Base-by-base conservation (phyloP, 1,284 basidiomycete species). In the Cryptococcus deneoformans region DNA sequence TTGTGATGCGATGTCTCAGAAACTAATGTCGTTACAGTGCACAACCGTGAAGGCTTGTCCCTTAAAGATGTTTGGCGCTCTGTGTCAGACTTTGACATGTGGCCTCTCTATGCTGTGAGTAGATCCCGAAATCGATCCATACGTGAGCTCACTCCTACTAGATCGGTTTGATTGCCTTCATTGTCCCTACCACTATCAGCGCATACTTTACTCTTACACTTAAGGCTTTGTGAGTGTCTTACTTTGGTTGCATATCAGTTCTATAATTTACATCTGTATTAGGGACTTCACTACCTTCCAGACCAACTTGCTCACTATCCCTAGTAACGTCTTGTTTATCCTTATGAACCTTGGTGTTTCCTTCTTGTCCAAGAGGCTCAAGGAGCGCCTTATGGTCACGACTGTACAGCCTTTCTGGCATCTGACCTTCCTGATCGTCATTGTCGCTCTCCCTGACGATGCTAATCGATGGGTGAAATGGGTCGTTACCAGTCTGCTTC, bases 1-100 rank as follows among this genome's bases (percentile, higher is more conserved):
- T 20, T 36, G 36, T 48, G n/a, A 40, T 16, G n/a, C 42, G 45
- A 48, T 24, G 16, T 9, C 20, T 20, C 20, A 20, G 11, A 38
- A 14, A 12, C 39, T 38, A 6, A 14, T 16, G 12, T 37, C 62
- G 63, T 42, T 6, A 53, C 47, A 60, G 89, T 90, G 88, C 87
- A 90, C 76, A 90, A 90, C 62, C 84, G 88, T 29, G 82, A 90
- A 71, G 85, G 85, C 0, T 70, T 89, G n/a, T 79, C 81, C 0
- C 37, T 81, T 10, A 80, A 77, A 63, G 81, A 82, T 56, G 79
- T 88, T 10, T 85, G 81, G 79, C 74, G 71, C 16, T 82, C 84
- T 2, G 56, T 88, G 3, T 80, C 78, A 14, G 61, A 63, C 50
- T 63, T 55, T 45, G 50, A 64, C 34, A 43, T 88, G 58, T 89